phyloP scores from a whole-genome alignment of 345 rosid genomes.

The Citrus maxima region DNA sequence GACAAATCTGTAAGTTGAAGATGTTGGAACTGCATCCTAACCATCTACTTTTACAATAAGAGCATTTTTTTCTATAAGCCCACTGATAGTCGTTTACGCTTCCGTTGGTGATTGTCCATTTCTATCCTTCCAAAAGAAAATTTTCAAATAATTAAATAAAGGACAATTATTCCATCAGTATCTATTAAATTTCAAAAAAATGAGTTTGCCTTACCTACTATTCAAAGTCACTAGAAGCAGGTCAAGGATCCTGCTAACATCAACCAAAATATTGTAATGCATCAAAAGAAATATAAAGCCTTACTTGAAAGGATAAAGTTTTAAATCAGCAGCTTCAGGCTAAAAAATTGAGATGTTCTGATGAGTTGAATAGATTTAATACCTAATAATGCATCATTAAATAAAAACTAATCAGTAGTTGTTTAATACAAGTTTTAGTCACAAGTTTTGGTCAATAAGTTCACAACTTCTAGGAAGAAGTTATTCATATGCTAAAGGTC shows the following conservation, averaged over 20 bases:
- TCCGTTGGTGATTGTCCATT: no score
- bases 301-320: constrained; percentile 39
- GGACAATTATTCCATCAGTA: no score
- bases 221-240: constrained; percentile 3
- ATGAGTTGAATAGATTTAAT: neutral
- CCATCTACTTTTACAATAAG: no score
- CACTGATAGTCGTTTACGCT: no score
- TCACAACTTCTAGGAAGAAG: neutral
- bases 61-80: no score
- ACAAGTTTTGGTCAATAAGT: neutral
- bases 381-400: neutral
- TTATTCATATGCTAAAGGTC: neutral
- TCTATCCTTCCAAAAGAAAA: no score
- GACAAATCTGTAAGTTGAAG: no score
- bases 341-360: constrained; percentile 40
- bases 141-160: no score
- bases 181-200: no score
- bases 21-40: no score
- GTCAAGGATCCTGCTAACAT: constrained; percentile 29
- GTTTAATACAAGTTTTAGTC: neutral
- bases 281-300: constrained; percentile 61
- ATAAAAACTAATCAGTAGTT: neutral
- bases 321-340: constrained; percentile 46
- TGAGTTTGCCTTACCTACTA: no score
- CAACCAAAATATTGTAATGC: constrained; percentile 38